A percentile compares a stretch with the other conserved stretches of the same genome.
phyloP scores from a whole-genome alignment of 2,329 filamentous ascomycete genomes.

The Ophiobolus disseminans region DNA sequence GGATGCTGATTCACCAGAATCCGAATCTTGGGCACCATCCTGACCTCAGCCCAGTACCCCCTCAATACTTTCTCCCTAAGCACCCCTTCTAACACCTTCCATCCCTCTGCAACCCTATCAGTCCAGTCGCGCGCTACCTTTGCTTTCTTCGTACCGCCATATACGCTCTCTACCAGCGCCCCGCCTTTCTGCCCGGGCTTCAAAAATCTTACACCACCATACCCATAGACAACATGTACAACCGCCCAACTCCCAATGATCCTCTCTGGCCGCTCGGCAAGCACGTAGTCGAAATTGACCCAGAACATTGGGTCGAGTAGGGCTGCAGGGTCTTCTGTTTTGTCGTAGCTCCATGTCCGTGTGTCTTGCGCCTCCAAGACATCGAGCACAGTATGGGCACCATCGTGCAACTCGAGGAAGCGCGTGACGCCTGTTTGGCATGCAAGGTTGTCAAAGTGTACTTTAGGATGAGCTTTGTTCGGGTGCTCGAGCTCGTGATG shows the following conservation, averaged over 20 bases:
- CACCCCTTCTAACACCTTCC: conserved; percentile 42
- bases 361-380: conserved; percentile 30
- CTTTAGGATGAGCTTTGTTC: conserved; percentile 30
- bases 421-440: conserved; percentile 69
- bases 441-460: conserved; percentile 67
- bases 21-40: conserved; percentile 61
- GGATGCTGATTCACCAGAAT: conserved; percentile 48
- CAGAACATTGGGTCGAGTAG: conserved; percentile 63
- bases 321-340: conserved; percentile 60
- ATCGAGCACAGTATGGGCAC: conserved; percentile 36
- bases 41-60: conserved; percentile 64
- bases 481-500: conserved; percentile 38
- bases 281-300: conserved; percentile 64
- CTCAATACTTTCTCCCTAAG: conserved; percentile 47
- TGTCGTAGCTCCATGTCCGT: conserved; percentile 64
- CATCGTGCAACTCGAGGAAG: conserved; percentile 56
- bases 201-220: conserved; percentile 58
- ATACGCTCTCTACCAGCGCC: conserved; percentile 17
- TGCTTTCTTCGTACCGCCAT: conserved; percentile 21
- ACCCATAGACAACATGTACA: conserved; percentile 58
- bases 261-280: conserved; percentile 60
- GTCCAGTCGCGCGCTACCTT: conserved; percentile 21
- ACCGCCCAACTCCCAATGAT: conserved; percentile 62
- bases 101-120: conserved; percentile 25
- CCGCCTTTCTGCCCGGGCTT: conserved; percentile 50